Conservation (phyloP, 352 stramenopile genomes). For the Salisapilia sapeloensis region DNA sequence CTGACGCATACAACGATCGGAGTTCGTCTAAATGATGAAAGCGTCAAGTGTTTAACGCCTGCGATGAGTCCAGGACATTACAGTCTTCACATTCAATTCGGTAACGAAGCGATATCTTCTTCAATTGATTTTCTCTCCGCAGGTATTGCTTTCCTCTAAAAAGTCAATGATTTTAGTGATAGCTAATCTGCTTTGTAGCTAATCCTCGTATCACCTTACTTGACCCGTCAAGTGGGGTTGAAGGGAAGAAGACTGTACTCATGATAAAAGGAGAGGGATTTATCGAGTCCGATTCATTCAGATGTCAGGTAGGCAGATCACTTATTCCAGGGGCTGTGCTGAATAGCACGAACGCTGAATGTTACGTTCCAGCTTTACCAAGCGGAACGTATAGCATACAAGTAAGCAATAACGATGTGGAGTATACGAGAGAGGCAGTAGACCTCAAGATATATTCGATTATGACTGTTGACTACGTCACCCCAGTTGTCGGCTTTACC, state of each 20-base stretch:
- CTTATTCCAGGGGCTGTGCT: constrained; percentile 2
- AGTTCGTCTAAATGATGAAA: no score
- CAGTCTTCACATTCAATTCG: no score
- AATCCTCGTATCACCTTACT: constrained; percentile 8
- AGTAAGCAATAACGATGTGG: constrained; percentile 6
- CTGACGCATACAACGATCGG: no score
- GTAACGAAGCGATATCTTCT: constrained; percentile 7
- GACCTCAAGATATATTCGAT: constrained; percentile 2
- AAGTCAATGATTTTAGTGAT: constrained; percentile 5
- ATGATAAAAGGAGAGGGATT: constrained; percentile 10
- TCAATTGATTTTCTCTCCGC: constrained; percentile 7
- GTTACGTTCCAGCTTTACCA: constrained; percentile 11
- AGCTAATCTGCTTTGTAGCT: constrained; percentile 8
- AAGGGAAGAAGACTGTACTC: constrained; percentile 3
- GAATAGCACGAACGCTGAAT: constrained; percentile 5
- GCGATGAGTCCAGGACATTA: no score
- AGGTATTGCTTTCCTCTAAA: constrained; percentile 4
- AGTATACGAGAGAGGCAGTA: constrained; percentile 1
- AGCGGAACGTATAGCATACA: constrained; percentile 1
- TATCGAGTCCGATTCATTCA: constrained; percentile 8
- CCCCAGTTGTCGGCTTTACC: background rate
- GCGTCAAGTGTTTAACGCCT: no score
- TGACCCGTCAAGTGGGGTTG: background rate
- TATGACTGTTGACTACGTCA: constrained; percentile 1
- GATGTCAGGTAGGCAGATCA: constrained; percentile 8